A percentile compares a stretch with the other conserved stretches of the same genome.
phyloP scores from a whole-genome alignment of 2,329 filamentous ascomycete species.

The Arthrobotrys iridis region DNA sequence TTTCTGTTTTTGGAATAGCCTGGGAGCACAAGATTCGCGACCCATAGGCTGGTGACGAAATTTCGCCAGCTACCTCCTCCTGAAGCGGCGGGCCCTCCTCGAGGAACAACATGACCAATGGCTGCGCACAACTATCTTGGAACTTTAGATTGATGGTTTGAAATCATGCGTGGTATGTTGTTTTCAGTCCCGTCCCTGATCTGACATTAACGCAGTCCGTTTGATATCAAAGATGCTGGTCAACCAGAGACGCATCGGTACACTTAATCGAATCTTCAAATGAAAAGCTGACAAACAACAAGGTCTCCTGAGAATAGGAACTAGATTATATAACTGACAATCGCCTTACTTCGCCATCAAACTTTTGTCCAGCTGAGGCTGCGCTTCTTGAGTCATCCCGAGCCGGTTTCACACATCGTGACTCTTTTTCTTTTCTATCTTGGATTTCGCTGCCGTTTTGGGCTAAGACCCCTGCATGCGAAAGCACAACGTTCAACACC shows the following conservation, averaged over 20 bases:
- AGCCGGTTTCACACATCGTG: conserved; percentile 12
- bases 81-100: neutral
- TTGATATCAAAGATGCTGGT: neutral
- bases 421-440: conserved; percentile 24
- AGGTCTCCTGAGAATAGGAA: neutral
- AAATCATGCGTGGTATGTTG: neutral
- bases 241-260: neutral
- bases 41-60: neutral
- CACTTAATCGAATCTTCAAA: conserved; percentile 7
- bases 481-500: conserved; percentile 32
- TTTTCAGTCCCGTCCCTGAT: neutral
- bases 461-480: neutral
- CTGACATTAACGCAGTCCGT: neutral
- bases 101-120: neutral
- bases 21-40: neutral
- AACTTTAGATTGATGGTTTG: neutral
- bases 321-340: neutral
- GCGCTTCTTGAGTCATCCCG: conserved; percentile 18
- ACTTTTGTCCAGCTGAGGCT: neutral
- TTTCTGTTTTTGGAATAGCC: conserved; percentile 14
- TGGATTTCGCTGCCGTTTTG: neutral
- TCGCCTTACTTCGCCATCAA: neutral
- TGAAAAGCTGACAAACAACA: neutral
- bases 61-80: neutral
- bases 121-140: neutral